Base-by-base conservation (phyloP, 164 flowering plant genomes). In the Nelumbo lutea region DNA sequence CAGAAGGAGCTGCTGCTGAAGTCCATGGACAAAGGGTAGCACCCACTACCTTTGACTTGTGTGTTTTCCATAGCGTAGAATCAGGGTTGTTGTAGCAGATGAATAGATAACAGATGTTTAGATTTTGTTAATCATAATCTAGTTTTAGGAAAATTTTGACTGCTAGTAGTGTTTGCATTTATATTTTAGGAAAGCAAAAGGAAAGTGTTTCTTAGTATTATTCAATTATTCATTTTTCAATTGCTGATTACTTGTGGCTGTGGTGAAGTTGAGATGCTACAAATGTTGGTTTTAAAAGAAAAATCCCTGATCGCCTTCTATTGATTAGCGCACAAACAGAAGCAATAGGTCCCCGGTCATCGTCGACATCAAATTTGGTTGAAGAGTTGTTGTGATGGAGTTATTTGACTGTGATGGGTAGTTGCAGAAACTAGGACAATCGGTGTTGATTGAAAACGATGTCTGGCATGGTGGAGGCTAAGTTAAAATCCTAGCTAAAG, bases 21-120 rank as follows among this genome's bases (percentile, higher is more conserved):
- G 53, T 68, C 80, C 66, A 64, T 77, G 73, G 81, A 81, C 51
- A 72, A 63, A 56, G 76, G 81, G 50, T 76, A 77, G 76, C 46
- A 47, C 9, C 3, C n/a, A 57, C 51, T 38, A 38, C 50, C 43
- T 65, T 14, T 42, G 15, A n/a, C 9, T 5, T 42, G 42, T 48
- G n/a, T 53, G 2, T 53, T 53, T 53, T 11, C n/a, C 11, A 7
- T 58, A 59, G 74, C 42, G 4, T 66, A 71, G 48, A 42, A 42
- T 52, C n/a, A 61, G 63, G 68, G 47, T 55, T 75, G 59, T 57
- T 77, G 62, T 79, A 70, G 50, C 71, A 72, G 74, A 67, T 72
- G 27, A 27, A 27, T 27, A 27, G 27, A 27, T 27, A 0, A 27
- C 27, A 65, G 70, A 53, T 72, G 75, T 47, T 59, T 73, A 66